Base-by-base conservation (phyloP, 164 flowering plant species). In the Nymphaea colorata region DNA sequence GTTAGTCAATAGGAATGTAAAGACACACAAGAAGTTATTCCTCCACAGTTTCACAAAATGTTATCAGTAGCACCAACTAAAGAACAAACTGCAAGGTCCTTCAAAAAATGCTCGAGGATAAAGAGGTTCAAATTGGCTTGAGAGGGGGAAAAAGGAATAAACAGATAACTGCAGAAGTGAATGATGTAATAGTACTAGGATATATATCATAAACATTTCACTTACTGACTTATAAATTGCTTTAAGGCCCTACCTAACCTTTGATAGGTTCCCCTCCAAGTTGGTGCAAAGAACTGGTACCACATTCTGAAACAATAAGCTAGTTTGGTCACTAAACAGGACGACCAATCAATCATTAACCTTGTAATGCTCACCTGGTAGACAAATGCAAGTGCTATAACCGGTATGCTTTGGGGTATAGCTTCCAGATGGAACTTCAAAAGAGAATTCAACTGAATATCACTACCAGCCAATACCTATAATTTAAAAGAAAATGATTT, bases 231-330 rank as follows among this genome's bases (percentile, higher is more conserved):
- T 5, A 45, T 45, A 45, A 10, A 45, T 5, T 10, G 5, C 10
- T 45, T 45, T 45, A 45, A 45, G 53, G 53, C 7, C 53, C 5
- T 82, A 93, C 98, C 97, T 93, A 78, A 93, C 94, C 89, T 89
- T 89, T 68, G 91, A 77, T 65, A 89, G 81, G 81, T 91, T 61
- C 64, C 98, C 98, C 79, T 93, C 97, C 67, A 93, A 87, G 85
- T 93, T 80, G 36, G 94, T 87, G 74, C 96, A 93, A 69, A 93
- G 84, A 71, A 93, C 96, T 64, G 97, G 97, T 17, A 93, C 97
- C 3, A 91, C 98, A 79, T 93, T 93, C 97, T 93, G 92, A 59
- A 63, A 70, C 5, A 72, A 3, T 43, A 59, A 65, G 41, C 59
- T 42, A 43, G 67, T 41, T 41, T 18, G 17, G 57, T 67, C 42